Evolutionary conservation across 768 basidiomycete species (phyloP), one percentile per base, ranked within the genome.

Genomic region (Russula virescens): DNA sequence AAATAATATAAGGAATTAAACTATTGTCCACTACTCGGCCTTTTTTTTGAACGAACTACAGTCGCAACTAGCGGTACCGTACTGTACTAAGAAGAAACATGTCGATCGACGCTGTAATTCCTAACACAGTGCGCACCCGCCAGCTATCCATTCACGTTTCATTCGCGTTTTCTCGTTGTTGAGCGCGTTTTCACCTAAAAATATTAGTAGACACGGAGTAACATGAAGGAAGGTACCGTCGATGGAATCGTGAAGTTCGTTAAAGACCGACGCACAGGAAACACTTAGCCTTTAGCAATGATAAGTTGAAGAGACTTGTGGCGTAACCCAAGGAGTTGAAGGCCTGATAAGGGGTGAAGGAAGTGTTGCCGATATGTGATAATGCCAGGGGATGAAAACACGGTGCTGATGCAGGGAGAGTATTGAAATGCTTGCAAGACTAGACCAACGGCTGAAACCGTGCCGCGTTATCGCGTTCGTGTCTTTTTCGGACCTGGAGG

Each of bases 271-370:
- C 46, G 31, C 6, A 49, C 40, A 21, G 55, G 63, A 60, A 50
- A 64, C 53, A 64, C 63, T 64, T 64, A 64, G 63, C 58, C 58
- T 64, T 60, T 50, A 60, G 21, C 31, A 47, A 64, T 55, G 60
- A 50, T 26, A 43, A 55, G 13, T 45, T 28, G 48, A 46, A n/a
- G 26, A 31, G 38, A 21, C 23, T 19, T 45, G 50, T 11, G 42
- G 11, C 9, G 34, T 25, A 45, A 52, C 34, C 25, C 49, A 55
- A 51, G 40, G 31, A 26, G 25, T n/a, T 38, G 61, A 43, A 7
- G 8, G 34, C 25, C 11, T 45, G 26, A 25, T n/a, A 26, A 53
- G n/a, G 34, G 9, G 23, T 40, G 38, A 38, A 9, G 9, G 34
- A 63, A 23, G 51, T 53, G 21, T 7, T 58, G 57, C 21, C 23